phyloP scores from a whole-genome alignment of 345 rosid genomes.

The Gossypium turneri region DNA sequence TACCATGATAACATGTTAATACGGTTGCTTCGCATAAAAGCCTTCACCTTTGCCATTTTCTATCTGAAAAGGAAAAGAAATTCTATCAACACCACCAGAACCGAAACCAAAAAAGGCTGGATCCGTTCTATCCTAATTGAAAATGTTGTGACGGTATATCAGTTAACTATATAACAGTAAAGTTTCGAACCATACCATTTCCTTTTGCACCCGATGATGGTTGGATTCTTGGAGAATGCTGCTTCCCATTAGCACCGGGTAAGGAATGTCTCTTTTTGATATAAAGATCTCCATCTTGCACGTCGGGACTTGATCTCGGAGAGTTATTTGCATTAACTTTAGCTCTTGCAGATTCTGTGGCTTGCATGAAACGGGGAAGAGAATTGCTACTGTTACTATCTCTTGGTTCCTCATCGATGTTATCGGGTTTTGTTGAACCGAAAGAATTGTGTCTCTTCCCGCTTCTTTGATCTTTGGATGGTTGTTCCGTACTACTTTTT shows the following conservation, averaged over 20 bases:
- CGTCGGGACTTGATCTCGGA: constrained; percentile 92
- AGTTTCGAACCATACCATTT: constrained; percentile 40
- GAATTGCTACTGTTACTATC: constrained; percentile 63
- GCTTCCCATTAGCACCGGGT: constrained; percentile 78
- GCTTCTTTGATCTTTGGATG: constrained; percentile 57
- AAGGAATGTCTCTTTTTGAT: constrained; percentile 85
- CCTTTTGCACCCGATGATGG: constrained; percentile 56
- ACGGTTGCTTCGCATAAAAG: background rate
- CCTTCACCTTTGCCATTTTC: constrained; percentile 75
- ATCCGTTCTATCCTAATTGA: background rate
- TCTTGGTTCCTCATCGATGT: constrained; percentile 64
- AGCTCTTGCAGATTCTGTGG: constrained; percentile 87
- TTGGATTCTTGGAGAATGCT: constrained; percentile 79
- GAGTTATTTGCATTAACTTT: constrained; percentile 74
- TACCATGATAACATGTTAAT: background rate
- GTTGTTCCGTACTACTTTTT: constrained; percentile 39
- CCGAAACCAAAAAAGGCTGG: background rate
- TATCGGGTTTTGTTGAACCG: constrained; percentile 45
- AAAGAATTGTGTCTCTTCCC: constrained; percentile 71
- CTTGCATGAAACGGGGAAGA: constrained; percentile 95
- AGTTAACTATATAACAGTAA: background rate
- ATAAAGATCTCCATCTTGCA: constrained; percentile 63
- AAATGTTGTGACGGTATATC: background rate
- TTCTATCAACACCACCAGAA: background rate
- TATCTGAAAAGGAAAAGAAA: constrained; percentile 45